Evolutionary conservation across 495 filamentous ascomycete genomes (phyloP).

Genomic region (Talaromyces proteolyticus): DNA sequence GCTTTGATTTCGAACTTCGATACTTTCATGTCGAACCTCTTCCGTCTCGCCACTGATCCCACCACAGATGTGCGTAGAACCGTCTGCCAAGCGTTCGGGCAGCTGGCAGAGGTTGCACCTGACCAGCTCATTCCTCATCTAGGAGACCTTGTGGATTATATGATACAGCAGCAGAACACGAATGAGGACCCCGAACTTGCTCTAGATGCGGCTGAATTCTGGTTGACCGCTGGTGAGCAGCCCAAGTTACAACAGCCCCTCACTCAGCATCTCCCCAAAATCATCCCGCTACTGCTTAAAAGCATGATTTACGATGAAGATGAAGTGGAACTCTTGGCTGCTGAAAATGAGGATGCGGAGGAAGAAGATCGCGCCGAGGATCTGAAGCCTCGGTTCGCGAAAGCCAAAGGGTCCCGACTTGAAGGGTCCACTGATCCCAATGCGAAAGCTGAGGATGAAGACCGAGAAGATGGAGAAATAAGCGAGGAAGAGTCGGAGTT

Average conservation of each 20-base stretch:
- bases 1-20: slow-evolving; percentile 73
- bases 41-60: slow-evolving; percentile 69
- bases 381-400: slow-evolving; percentile 89
- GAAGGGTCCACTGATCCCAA: slow-evolving; percentile 46
- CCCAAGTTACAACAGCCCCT: slow-evolving; percentile 65
- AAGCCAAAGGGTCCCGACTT: slow-evolving; percentile 52
- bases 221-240: slow-evolving; percentile 90
- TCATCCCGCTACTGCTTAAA: slow-evolving; percentile 84
- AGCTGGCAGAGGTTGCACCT: slow-evolving; percentile 83
- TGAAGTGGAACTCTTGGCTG: slow-evolving; percentile 78
- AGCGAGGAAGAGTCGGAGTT: slow-evolving; percentile 89
- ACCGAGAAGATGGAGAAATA: slow-evolving; percentile 59
- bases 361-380: slow-evolving; percentile 86
- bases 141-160: slow-evolving; percentile 85
- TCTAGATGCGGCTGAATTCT: slow-evolving; percentile 95
- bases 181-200: slow-evolving; percentile 83
- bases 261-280: slow-evolving; percentile 71
- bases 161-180: slow-evolving; percentile 80
- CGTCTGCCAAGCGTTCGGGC: slow-evolving; percentile 89
- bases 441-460: slow-evolving; percentile 31
- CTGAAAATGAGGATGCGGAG: slow-evolving; percentile 83
- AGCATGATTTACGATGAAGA: slow-evolving; percentile 97
- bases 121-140: slow-evolving; percentile 89
- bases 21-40: slow-evolving; percentile 71
- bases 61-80: slow-evolving; percentile 77